Base-by-base conservation (phyloP, 208 protist species). In the Leishmania amazonensis region DNA sequence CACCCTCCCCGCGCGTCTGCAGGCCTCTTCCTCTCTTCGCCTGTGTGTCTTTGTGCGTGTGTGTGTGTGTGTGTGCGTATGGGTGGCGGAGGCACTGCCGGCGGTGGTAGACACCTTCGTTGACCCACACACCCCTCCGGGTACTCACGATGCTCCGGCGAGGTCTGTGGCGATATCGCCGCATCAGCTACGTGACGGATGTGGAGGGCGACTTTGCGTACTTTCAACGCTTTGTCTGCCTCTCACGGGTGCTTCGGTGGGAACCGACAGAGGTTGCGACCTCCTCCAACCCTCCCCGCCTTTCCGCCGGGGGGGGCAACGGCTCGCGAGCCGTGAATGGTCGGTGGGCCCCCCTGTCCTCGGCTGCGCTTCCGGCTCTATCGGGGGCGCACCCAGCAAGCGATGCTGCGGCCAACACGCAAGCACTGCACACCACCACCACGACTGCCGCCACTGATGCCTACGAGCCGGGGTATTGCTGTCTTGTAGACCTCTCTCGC, bases 201-300 rank as follows among this genome's bases (percentile, higher is more conserved):
- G 87, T 98, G 8, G 96, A 98, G 72, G 96, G 96, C 58, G 89
- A 96, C 80, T 83, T 97, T 42, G 80, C 75, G 9, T 98, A 97
- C 87, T 96, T 96, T 72, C 73, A 92, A 67, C 87, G 89, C 19
- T 97, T 93, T 71, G 85, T 94, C 7, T 80, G 85, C 35, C 57
- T 88, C 65, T 85, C 82, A 15, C 82, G 82, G 58, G 82, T 85
- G 31, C 40, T 85, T 49, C 64, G 51, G 72, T 83, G 79, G 79
- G 80, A 84, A 58, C 74, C 54, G 57, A 54, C 60, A 3, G 28
- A 42, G 42, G 8, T 45, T 19, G 21, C 9, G 21, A 45, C 21
- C 70, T 38, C 70, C 70, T 54, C 51, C 51, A 8, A 21, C 53
- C 35, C 38, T 45, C 74, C 54, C 24, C 70, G 28, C 15, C 28